Conservation (phyloP, 164 flowering plant genomes). For the Aristolochia contorta region DNA sequence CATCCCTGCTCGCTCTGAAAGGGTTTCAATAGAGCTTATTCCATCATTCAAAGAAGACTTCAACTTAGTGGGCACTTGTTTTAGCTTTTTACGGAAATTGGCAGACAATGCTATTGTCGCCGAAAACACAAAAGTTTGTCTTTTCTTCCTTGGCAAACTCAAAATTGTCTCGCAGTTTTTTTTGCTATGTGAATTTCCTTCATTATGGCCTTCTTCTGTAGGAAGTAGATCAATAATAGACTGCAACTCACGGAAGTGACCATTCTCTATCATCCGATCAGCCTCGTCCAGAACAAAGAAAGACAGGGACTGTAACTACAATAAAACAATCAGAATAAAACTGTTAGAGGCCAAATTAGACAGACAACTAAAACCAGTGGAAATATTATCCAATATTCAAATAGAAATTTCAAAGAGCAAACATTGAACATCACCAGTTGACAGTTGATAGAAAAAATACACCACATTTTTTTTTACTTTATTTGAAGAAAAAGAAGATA, state of each 20-base stretch:
- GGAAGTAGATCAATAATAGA: constrained; percentile 94
- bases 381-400: too few relatives aligned
- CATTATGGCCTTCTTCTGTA: constrained; percentile 18
- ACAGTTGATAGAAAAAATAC: too few relatives aligned
- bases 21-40: constrained; percentile 64
- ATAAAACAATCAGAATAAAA: constrained; percentile 2
- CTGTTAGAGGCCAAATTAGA: background rate
- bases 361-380: background rate
- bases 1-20: constrained; percentile 82
- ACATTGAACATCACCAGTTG: too few relatives aligned
- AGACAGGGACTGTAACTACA: constrained; percentile 78
- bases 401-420: too few relatives aligned
- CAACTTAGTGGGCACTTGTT: constrained; percentile 45
- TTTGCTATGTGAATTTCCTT: constrained; percentile 22
- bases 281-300: constrained; percentile 97
- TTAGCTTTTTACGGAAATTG: constrained; percentile 81
- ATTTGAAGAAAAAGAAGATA: too few relatives aligned
- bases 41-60: constrained; percentile 34
- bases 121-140: constrained; percentile 91
- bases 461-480: too few relatives aligned
- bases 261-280: constrained; percentile 88
- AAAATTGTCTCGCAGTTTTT: constrained; percentile 48
- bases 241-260: constrained; percentile 85
- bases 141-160: constrained; percentile 59
- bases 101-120: constrained; percentile 85